Conservation (phyloP, 768 basidiomycete species). For the Lyophyllum shimeji region DNA sequence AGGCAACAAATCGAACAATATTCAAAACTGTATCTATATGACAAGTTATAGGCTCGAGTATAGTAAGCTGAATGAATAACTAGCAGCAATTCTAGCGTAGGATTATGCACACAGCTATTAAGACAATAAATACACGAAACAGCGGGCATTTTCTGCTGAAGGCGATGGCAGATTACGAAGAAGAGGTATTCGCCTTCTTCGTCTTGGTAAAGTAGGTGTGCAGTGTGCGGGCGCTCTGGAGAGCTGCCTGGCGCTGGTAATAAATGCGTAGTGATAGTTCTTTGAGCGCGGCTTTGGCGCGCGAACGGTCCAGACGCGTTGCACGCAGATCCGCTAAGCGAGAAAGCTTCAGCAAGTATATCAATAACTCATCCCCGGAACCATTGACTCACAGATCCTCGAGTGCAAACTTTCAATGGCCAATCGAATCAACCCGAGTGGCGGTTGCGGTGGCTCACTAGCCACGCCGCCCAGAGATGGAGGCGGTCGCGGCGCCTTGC, state of each 20-base stretch:
- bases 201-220: slow-evolving; percentile 16
- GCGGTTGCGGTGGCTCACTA: slow-evolving; percentile 32
- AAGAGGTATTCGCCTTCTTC: slow-evolving; percentile 1
- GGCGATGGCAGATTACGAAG: not conserved
- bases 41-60: slow-evolving; percentile 3
- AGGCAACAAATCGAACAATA: not conserved
- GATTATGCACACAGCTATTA: not conserved
- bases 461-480: slow-evolving; percentile 17
- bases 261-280: slow-evolving; percentile 60
- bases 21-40: slow-evolving; percentile 5
- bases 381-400: slow-evolving; percentile 52
- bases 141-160: not conserved
- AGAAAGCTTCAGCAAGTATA: not conserved
- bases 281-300: slow-evolving; percentile 69
- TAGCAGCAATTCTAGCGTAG: slow-evolving; percentile 15
- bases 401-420: slow-evolving; percentile 55
- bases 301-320: slow-evolving; percentile 73
- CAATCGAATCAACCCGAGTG: slow-evolving; percentile 47
- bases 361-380: not conserved
- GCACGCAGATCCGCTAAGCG: slow-evolving; percentile 68
- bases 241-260: slow-evolving; percentile 49
- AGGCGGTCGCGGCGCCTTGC: slow-evolving; percentile 17
- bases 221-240: slow-evolving; percentile 18
- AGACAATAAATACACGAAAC: slow-evolving; percentile 5
- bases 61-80: not conserved